Evolutionary conservation across 768 basidiomycete genomes (phyloP), one percentile per base, ranked within the genome.

Genomic region (Albatrellus ellisii): DNA sequence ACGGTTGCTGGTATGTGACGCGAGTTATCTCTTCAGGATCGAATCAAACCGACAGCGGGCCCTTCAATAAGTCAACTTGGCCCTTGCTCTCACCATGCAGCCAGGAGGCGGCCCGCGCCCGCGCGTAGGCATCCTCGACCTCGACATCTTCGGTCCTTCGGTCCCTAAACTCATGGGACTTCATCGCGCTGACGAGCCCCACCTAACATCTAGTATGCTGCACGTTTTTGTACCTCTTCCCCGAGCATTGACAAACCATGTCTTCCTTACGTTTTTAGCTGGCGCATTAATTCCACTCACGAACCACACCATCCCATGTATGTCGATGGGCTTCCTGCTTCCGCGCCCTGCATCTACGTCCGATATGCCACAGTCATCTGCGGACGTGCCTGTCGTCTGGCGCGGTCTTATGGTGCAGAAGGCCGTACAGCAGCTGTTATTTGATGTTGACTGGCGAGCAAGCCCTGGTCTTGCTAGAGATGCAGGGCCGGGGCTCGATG

Each of bases 351-450:
- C n/a, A n/a, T 50, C 64, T 25, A 67, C 70, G 6, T 63, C 64
- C 22, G 63, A 64, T 32, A n/a, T n/a, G n/a, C n/a, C n/a, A n/a
- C n/a, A n/a, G n/a, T 63, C 72, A 2, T 69, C 69, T 41, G 68
- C 69, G 26, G 88, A 92, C 55, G 76, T 78, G 0, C 79, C 91
- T 0, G 70, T 97, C 25, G 87, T 94, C 24, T 99, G 94, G 94
- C 72, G 94, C 20, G 94, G 94, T 2, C 71, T 95, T 17, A 98
- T 97, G 94, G 94, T 97, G 1, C 91, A 94, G 62, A 97, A 97
- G 56, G 91, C 92, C 20, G 89, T 92, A 0, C 92, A 97, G 57
- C 92, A 97, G 56, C 68, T 98, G 0, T 70, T 97, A 1, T 97
- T 99, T 53, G 90, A 97, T 50, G 89, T 95, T 4, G 92, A 97